A percentile compares a stretch with the other conserved stretches of the same genome.
These are phyloP conservation scores for Cladobotryum mycophilum DNA, from an alignment of 2,329 filamentous ascomycete genomes.

Conservation along the genomic window DNA sequence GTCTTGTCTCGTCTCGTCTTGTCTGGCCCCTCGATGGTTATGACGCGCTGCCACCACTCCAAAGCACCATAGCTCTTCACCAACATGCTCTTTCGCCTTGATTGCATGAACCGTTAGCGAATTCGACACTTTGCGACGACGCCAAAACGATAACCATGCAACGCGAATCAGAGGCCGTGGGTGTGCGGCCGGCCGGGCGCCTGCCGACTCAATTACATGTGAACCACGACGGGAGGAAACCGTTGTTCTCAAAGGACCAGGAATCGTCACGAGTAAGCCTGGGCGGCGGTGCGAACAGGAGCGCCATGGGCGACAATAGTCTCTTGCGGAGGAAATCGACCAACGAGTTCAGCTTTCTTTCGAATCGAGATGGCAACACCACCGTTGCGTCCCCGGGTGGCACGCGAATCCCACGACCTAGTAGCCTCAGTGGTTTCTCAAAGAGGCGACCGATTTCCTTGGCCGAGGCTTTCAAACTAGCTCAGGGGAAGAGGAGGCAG, in stretches of 20 bases:
- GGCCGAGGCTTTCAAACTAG: conserved; percentile 35
- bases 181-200: conserved; percentile 15
- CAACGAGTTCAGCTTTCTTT: background rate
- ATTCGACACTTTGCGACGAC: background rate
- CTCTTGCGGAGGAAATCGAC: background rate
- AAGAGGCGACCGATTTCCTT: conserved; percentile 33
- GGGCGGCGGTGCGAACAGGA: background rate
- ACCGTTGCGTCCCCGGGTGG: conserved; percentile 22
- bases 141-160: conserved; percentile 17
- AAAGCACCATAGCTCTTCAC: too few relatives aligned
- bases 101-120: too few relatives aligned
- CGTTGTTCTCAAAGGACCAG: conserved; percentile 26
- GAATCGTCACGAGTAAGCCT: background rate
- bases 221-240: conserved; percentile 35
- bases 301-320: background rate
- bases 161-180: conserved; percentile 19
- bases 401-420: conserved; percentile 30
- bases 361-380: conserved; percentile 15
- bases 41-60: too few relatives aligned
- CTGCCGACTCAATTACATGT: conserved; percentile 28
- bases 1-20: background rate
- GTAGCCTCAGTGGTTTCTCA: conserved; percentile 17
- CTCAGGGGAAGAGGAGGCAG: conserved; percentile 23
- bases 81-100: too few relatives aligned
- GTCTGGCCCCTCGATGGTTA: background rate